These are phyloP conservation scores for Tolypocladium tundrense DNA, from an alignment of 2,329 filamentous ascomycete genomes.

Conservation along the genomic window DNA sequence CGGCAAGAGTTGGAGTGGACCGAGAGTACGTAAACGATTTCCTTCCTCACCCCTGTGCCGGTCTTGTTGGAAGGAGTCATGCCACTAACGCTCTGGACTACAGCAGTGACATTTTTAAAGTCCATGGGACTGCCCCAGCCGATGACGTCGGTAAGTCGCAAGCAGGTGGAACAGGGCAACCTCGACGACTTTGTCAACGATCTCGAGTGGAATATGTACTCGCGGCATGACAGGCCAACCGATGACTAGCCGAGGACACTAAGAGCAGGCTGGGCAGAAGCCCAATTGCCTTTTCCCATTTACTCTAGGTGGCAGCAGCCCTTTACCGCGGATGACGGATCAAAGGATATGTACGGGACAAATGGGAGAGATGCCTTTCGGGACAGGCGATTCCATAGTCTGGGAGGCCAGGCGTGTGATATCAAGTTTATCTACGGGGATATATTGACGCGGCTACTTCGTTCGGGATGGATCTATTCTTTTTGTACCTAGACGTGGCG, in stretches of 20 bases:
- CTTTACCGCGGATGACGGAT: not conserved
- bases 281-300: not conserved
- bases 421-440: not conserved
- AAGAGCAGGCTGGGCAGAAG: not conserved
- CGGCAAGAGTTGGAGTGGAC: conserved; percentile 75
- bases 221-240: conserved; percentile 43
- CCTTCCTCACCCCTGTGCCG: not conserved
- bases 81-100: not conserved
- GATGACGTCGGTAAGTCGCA: conserved; percentile 45
- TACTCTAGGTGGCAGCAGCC: not conserved
- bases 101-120: conserved; percentile 49
- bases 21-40: conserved; percentile 42
- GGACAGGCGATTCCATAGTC: not conserved
- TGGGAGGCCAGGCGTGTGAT: not conserved
- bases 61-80: not conserved
- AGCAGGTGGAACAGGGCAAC: conserved; percentile 51
- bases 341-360: not conserved
- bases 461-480: not conserved
- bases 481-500: too few relatives aligned
- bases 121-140: conserved; percentile 56
- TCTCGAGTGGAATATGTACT: conserved; percentile 53
- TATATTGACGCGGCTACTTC: not conserved
- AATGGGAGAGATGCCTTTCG: not conserved
- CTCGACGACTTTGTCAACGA: conserved; percentile 46
- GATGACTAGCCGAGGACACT: conserved; percentile 12